Conservation (phyloP, 805 yeast species). For the Maudiozyma bulderi region DNA sequence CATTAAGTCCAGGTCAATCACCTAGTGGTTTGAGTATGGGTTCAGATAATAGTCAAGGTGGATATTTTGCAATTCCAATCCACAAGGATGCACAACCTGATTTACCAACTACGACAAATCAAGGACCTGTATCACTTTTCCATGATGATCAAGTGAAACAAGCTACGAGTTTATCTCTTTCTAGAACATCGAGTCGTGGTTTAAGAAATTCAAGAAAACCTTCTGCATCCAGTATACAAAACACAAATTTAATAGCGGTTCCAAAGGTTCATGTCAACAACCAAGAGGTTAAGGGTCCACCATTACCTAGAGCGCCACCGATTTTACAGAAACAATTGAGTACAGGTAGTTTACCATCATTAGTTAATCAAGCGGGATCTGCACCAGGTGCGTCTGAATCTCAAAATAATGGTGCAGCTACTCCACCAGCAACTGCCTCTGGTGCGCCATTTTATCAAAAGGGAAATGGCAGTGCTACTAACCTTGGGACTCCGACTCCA, state of each 20-base stretch:
- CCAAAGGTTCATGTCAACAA: slow-evolving; percentile 4
- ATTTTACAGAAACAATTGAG: slow-evolving; percentile 8
- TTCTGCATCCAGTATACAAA: slow-evolving; percentile 1
- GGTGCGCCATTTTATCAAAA: slow-evolving; percentile 13
- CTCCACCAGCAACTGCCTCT: not conserved
- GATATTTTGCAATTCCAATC: slow-evolving; percentile 30
- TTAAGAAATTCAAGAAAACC: slow-evolving; percentile 1
- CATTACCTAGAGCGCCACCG: slow-evolving; percentile 1
- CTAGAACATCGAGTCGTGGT: slow-evolving; percentile 14
- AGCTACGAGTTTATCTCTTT: slow-evolving; percentile 5
- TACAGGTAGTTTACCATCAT: slow-evolving; percentile 11
- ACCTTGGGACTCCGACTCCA: slow-evolving; percentile 7
- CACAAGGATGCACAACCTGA: slow-evolving; percentile 5
- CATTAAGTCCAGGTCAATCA: slow-evolving; percentile 11
- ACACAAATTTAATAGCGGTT: not conserved
- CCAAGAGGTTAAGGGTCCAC: slow-evolving; percentile 4
- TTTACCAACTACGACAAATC: not conserved
- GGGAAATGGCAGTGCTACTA: slow-evolving; percentile 18
- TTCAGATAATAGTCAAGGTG: slow-evolving; percentile 25
- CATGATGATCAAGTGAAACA: slow-evolving; percentile 8
- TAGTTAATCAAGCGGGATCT: not conserved
- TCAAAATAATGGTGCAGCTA: not conserved
- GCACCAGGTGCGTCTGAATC: not conserved
- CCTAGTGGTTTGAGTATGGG: slow-evolving; percentile 15
- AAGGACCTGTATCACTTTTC: slow-evolving; percentile 11